These are phyloP conservation scores for Lentinus polychrous DNA, from an alignment of 1,284 basidiomycete genomes.

Conservation along the genomic window DNA sequence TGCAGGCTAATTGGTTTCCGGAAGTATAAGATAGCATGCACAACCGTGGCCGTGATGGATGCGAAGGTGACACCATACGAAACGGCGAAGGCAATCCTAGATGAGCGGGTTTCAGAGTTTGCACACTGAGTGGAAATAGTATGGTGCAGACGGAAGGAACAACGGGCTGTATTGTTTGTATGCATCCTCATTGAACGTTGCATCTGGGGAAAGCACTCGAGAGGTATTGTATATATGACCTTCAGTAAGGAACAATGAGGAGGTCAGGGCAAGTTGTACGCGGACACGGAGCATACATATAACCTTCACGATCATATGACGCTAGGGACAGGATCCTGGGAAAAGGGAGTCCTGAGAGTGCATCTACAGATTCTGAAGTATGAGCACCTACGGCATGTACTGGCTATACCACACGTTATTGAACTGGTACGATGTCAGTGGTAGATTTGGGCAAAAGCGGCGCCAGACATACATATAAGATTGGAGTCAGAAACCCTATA, in stretches of 20 bases:
- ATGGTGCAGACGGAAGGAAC: conserved; percentile 63
- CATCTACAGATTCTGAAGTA: not conserved
- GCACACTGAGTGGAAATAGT: not conserved
- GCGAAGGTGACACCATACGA: conserved; percentile 53
- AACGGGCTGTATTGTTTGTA: conserved; percentile 81
- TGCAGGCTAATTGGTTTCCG: conserved; percentile 48
- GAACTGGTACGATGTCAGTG: conserved; percentile 27
- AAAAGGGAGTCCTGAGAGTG: not conserved
- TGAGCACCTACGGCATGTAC: conserved; percentile 30
- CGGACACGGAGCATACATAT: not conserved
- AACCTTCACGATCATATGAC: conserved; percentile 61
- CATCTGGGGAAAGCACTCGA: conserved; percentile 52
- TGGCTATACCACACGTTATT: conserved; percentile 57
- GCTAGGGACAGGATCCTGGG: conserved; percentile 43
- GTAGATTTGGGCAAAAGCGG: not conserved
- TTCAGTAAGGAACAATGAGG: conserved; percentile 2
- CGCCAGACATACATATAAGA: conserved; percentile 44
- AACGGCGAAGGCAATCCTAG: conserved; percentile 44
- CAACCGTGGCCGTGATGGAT: conserved; percentile 58
- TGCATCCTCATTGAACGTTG: conserved; percentile 52
- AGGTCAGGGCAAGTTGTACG: not conserved
- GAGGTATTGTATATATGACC: conserved; percentile 55
- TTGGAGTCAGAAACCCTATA: conserved; percentile 58
- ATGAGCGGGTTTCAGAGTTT: not conserved
- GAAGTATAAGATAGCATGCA: conserved; percentile 67